These are phyloP conservation scores for Yueomyces sinensis DNA, from an alignment of 805 yeast species.

Conservation along the genomic window DNA sequence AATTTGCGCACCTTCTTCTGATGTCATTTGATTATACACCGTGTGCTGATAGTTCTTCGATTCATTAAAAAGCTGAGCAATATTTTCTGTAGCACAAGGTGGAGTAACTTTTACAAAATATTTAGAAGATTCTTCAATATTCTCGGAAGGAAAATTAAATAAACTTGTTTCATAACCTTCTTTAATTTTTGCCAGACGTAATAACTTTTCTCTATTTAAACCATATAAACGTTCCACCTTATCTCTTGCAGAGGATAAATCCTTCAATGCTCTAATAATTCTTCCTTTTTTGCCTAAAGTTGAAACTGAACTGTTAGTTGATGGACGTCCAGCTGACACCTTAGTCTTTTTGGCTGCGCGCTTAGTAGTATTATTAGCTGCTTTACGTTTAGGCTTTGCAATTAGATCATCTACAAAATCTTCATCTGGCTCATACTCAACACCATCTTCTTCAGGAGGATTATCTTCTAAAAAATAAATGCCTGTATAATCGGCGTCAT, in stretches of 20 bases:
- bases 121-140: conserved; percentile 13
- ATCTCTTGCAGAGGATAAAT: conserved; percentile 29
- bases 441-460: not conserved
- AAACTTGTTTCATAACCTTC: conserved; percentile 36
- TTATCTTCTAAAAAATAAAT: not conserved
- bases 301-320: conserved; percentile 5
- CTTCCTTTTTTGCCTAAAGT: conserved; percentile 12
- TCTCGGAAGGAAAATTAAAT: conserved; percentile 29
- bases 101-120: conserved; percentile 9
- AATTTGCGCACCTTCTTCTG: conserved; percentile 10
- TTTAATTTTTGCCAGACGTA: conserved; percentile 31
- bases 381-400: not conserved
- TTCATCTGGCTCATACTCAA: not conserved
- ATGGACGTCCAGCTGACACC: not conserved
- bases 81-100: conserved; percentile 5
- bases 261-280: conserved; percentile 18
- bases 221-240: conserved; percentile 38
- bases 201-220: conserved; percentile 29
- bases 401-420: not conserved
- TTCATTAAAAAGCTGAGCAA: conserved; percentile 1
- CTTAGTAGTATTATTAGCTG: not conserved
- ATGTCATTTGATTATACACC: conserved; percentile 7
- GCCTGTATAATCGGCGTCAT: not conserved
- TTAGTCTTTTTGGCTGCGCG: not conserved
- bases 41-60: conserved; percentile 3